Evolutionary conservation across 2,329 filamentous ascomycete genomes (phyloP).

Genomic region (Rhinocladiella mackenziei): DNA sequence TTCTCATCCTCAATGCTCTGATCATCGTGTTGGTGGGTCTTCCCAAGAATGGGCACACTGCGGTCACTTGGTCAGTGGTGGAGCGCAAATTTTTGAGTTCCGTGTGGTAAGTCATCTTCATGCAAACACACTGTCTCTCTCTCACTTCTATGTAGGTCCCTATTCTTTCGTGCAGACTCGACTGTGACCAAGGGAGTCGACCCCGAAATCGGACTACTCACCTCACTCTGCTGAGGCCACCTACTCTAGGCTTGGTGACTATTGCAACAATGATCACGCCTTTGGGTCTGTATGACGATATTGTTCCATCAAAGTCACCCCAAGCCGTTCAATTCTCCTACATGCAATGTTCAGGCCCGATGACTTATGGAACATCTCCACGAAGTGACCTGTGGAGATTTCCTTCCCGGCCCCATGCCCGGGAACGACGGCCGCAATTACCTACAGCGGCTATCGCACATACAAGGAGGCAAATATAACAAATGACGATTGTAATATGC

Average conservation of each 20-base stretch:
- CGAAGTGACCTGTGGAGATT: constrained; percentile 31
- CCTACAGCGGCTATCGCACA: constrained; percentile 28
- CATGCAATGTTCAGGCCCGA: constrained; percentile 36
- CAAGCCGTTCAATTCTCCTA: constrained; percentile 37
- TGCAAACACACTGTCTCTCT: too few species aligned
- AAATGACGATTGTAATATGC: constrained; percentile 33
- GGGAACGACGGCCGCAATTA: constrained; percentile 26
- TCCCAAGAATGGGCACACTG: constrained; percentile 37
- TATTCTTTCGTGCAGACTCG: constrained; percentile 40
- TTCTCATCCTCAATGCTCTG: constrained; percentile 37
- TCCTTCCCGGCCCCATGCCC: constrained; percentile 29
- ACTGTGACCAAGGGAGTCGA: constrained; percentile 34
- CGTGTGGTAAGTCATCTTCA: constrained; percentile 28
- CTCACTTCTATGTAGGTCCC: constrained; percentile 37
- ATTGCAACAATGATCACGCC: constrained; percentile 47
- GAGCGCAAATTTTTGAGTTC: constrained; percentile 38
- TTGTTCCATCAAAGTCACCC: constrained; percentile 29
- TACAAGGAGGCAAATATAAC: constrained; percentile 21
- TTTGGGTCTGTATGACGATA: constrained; percentile 44
- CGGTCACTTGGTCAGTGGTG: constrained; percentile 41
- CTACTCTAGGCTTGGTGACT: constrained; percentile 36
- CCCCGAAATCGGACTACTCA: constrained; percentile 29
- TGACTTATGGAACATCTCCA: constrained; percentile 40
- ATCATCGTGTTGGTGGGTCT: constrained; percentile 38
- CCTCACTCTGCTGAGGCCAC: constrained; percentile 30